A percentile compares a stretch with the other conserved stretches of the same genome.
Conservation (phyloP, 2,329 filamentous ascomycete species). For the Phyllosticta ampelicida region DNA sequence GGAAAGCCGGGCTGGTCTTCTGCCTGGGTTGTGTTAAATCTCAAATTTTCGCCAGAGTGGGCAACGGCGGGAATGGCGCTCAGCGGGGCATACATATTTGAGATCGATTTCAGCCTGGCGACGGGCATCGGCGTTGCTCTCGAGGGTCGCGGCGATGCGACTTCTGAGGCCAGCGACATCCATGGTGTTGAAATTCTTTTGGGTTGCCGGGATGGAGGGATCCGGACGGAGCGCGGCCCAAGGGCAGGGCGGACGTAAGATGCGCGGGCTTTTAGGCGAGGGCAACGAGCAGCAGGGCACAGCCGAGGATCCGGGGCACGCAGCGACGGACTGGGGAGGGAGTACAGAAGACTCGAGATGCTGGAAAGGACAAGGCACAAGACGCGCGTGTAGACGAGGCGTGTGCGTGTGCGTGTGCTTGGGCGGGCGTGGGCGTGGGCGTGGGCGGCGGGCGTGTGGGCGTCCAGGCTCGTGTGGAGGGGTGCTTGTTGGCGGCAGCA, state of each 20-base stretch:
- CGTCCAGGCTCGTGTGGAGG: not conserved
- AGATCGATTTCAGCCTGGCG: constrained; percentile 70
- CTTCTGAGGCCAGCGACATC: constrained; percentile 63
- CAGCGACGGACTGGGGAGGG: not conserved
- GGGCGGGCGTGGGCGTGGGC: not conserved
- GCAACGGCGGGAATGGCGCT: constrained; percentile 10
- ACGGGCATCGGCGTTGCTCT: constrained; percentile 62
- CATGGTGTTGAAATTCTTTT: constrained; percentile 40
- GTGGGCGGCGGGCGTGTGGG: not conserved
- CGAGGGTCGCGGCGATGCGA: constrained; percentile 67
- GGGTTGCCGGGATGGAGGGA: constrained; percentile 1
- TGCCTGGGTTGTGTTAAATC: constrained; percentile 48
- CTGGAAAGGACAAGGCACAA: not conserved
- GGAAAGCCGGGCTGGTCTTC: constrained; percentile 85
- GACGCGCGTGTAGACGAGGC: not conserved
- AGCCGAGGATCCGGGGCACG: not conserved
- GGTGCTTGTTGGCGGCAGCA: not conserved
- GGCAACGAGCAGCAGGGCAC: not conserved
- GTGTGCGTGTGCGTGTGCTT: not conserved
- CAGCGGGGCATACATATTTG: constrained; percentile 56
- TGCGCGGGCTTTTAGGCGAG: not conserved
- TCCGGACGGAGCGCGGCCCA: not conserved
- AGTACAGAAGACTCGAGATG: not conserved
- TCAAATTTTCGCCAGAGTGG: constrained; percentile 18
- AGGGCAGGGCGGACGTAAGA: not conserved